Conservation (phyloP, 2,329 filamentous ascomycete genomes). For the Colletotrichum ledebouriae region DNA sequence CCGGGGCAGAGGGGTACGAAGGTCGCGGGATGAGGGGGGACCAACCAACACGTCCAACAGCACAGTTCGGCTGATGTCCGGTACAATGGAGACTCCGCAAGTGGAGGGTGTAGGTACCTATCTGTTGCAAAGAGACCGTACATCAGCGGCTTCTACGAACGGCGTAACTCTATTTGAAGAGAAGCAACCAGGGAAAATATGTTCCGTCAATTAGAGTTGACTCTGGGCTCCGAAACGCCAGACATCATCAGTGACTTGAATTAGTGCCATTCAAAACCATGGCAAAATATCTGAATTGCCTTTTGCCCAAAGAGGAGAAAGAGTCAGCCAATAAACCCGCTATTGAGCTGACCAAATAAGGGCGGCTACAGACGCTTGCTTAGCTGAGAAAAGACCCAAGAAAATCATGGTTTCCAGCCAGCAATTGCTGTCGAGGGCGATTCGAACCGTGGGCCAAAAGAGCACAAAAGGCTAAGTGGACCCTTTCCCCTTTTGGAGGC, state of each 20-base stretch:
- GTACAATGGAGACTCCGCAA: conserved; percentile 12
- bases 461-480: neutral
- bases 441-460: conserved; percentile 24
- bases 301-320: neutral
- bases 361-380: neutral
- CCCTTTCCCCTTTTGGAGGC: conserved; percentile 18
- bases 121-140: too few relatives aligned
- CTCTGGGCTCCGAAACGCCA: too few relatives aligned
- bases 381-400: neutral
- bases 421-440: neutral
- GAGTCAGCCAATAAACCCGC: neutral
- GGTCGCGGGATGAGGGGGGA: conserved; percentile 1
- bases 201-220: too few relatives aligned
- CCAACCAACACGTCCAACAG: conserved; percentile 10
- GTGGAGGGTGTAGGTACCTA: too few relatives aligned
- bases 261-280: too few relatives aligned
- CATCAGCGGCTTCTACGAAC: too few relatives aligned
- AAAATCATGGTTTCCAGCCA: neutral
- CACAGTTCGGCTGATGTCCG: conserved; percentile 5
- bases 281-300: neutral
- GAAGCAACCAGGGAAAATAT: too few relatives aligned
- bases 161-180: too few relatives aligned
- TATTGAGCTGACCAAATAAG: neutral
- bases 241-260: too few relatives aligned
- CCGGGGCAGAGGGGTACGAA: neutral